Conservation (phyloP, 1,139 yeast genomes). For the Lodderomyces theae region DNA sequence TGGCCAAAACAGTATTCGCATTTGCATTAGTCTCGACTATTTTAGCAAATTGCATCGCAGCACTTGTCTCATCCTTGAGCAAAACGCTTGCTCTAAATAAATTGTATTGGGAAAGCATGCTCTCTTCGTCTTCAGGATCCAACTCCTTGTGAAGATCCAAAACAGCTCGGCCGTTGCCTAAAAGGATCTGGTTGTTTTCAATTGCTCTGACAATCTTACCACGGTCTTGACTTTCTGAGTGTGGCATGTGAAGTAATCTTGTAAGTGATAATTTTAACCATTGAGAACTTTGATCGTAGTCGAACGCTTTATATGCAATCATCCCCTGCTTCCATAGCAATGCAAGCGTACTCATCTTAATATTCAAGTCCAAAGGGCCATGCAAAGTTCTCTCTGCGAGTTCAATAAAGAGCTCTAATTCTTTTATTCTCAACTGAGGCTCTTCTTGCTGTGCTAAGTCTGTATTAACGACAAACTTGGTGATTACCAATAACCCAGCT, state of each 20-base stretch:
- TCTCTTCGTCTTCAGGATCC: conserved; percentile 13
- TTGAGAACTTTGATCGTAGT: conserved; percentile 15
- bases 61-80: conserved; percentile 13
- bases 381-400: conserved; percentile 21
- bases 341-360: conserved; percentile 21
- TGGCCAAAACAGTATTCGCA: conserved; percentile 12
- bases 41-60: conserved; percentile 10
- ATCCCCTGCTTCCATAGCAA: conserved; percentile 32
- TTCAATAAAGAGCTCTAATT: conserved; percentile 16
- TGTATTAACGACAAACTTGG: conserved; percentile 12
- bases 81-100: conserved; percentile 19
- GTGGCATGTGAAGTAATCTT: conserved; percentile 18
- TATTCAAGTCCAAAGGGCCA: conserved; percentile 17
- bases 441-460: conserved; percentile 3
- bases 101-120: conserved; percentile 24
- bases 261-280: conserved; percentile 26
- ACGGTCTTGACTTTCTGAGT: conserved; percentile 16
- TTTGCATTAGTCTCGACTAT: conserved; percentile 9
- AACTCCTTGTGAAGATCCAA: conserved; percentile 7
- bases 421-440: conserved; percentile 4
- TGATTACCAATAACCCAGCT: conserved; percentile 16
- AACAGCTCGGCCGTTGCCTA: conserved; percentile 15
- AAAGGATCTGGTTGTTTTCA: conserved; percentile 19
- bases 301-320: conserved; percentile 16
- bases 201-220: conserved; percentile 27